Conservation (phyloP, 345 rosid species). For the Cardamine resedifolia region DNA sequence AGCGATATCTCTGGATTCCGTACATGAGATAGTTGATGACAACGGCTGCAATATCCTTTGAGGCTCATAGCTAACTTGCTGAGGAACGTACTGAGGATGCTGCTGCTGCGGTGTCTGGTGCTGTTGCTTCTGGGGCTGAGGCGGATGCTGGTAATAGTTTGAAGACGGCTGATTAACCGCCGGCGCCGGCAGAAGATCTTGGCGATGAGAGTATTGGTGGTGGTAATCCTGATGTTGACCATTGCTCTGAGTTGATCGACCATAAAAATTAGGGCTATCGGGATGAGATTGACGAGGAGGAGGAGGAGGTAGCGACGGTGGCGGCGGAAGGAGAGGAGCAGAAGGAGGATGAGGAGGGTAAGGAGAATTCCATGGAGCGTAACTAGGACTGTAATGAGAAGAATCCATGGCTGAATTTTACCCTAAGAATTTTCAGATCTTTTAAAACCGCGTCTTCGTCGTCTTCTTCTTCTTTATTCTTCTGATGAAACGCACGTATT, state of each 20-base stretch:
- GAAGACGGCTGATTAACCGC: constrained; percentile 27
- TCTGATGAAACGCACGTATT: constrained; percentile 8
- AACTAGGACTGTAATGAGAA: constrained; percentile 41
- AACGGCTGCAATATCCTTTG: constrained; percentile 32
- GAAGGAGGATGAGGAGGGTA: constrained; percentile 40
- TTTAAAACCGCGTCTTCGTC: constrained; percentile 11
- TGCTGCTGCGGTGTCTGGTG: constrained; percentile 37
- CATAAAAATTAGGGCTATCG: constrained; percentile 34
- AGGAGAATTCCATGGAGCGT: constrained; percentile 46
- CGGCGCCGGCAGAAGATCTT: constrained; percentile 22
- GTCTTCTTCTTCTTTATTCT: background rate
- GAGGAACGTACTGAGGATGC: constrained; percentile 39
- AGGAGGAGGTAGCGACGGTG: constrained; percentile 28
- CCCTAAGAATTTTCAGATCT: background rate
- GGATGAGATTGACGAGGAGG: constrained; percentile 31
- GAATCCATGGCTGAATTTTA: constrained; percentile 47
- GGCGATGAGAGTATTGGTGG: constrained; percentile 37
- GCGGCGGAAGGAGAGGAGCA: constrained; percentile 28
- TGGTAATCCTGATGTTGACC: constrained; percentile 15
- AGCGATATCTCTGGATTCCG: constrained; percentile 31
- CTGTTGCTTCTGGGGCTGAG: constrained; percentile 18
- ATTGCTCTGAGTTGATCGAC: constrained; percentile 17
- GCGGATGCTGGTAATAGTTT: constrained; percentile 33
- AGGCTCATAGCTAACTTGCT: constrained; percentile 41
- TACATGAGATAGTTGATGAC: constrained; percentile 19